phyloP scores from a whole-genome alignment of 2,329 filamentous ascomycete genomes.

The Aspergillus calidoustus region DNA sequence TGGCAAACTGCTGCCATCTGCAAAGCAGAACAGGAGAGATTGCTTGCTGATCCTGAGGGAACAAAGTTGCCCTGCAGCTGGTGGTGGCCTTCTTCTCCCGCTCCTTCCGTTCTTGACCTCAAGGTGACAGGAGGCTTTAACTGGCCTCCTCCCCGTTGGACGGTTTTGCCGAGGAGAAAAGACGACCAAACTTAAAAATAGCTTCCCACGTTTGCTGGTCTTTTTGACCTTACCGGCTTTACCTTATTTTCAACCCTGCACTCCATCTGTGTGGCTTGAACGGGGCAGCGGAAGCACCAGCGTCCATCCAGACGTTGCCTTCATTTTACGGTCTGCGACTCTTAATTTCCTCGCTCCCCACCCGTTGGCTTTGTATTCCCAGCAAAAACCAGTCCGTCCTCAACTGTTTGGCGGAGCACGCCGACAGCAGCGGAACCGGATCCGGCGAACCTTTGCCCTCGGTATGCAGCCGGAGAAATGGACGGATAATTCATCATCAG shows the following conservation, averaged over 20 bases:
- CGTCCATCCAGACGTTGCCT: not conserved
- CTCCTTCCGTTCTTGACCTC: slow-evolving; percentile 1
- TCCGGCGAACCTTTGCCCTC: not conserved
- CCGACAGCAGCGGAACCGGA: not conserved
- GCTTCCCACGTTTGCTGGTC: slow-evolving; percentile 7
- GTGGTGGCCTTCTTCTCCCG: slow-evolving; percentile 1
- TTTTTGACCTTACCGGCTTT: not conserved
- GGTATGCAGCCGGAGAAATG: not conserved
- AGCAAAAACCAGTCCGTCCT: not conserved
- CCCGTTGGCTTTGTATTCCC: not conserved
- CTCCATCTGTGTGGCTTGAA: slow-evolving; percentile 2
- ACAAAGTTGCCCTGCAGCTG: not conserved
- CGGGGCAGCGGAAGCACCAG: not conserved
- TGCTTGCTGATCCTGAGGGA: slow-evolving; percentile 6
- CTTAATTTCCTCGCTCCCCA: slow-evolving; percentile 13
- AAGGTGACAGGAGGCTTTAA: not conserved
- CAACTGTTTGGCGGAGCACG: not conserved
- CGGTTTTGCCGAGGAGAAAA: not conserved
- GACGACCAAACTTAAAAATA: slow-evolving; percentile 10
- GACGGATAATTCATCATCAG: not conserved
- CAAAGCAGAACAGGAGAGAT: not conserved
- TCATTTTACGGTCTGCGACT: not conserved
- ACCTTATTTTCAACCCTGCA: slow-evolving; percentile 13
- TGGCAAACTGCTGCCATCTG: slow-evolving; percentile 4
- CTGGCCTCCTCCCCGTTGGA: not conserved